Conservation (phyloP, 78 protist genomes). For the Chrysochromulina parva region DNA sequence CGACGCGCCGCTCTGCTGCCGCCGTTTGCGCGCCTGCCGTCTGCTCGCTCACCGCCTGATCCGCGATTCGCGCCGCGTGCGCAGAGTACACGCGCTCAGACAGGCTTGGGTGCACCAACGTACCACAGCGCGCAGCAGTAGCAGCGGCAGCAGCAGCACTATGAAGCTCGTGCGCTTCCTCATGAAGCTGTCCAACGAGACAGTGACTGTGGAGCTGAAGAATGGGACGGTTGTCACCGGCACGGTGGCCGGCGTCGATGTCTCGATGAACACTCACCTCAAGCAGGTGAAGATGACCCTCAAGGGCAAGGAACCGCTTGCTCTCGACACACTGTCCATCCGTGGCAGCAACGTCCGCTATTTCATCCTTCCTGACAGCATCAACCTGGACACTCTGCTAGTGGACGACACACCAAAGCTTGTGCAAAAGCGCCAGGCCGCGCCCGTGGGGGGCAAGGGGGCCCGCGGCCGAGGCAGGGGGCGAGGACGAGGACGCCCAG, state of each 20-base stretch:
- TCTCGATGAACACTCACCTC: constrained; percentile 94
- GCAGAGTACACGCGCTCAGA: too few species aligned
- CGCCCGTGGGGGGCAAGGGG: background rate
- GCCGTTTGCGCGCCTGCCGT: too few species aligned
- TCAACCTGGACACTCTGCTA: constrained; percentile 92
- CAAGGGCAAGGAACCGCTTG: constrained; percentile 85
- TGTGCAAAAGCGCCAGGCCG: constrained; percentile 8
- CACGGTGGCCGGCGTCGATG: constrained; percentile 91
- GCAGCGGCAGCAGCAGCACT: too few species aligned
- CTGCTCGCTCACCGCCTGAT: too few species aligned
- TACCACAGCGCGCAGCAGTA: too few species aligned
- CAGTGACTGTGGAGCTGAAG: constrained; percentile 96
- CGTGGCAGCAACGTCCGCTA: constrained; percentile 97
- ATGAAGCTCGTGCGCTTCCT: constrained; percentile 65
- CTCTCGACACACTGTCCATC: constrained; percentile 84
- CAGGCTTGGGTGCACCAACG: too few species aligned
- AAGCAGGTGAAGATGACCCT: constrained; percentile 89
- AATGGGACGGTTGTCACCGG: constrained; percentile 96
- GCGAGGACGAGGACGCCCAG: constrained; percentile 29
- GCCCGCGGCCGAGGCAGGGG: constrained; percentile 43
- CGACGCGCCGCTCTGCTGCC: too few species aligned
- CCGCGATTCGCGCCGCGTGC: too few species aligned
- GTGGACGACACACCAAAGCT: constrained; percentile 91
- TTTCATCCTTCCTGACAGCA: constrained; percentile 89
- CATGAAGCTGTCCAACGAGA: constrained; percentile 90